Percentiles rank a stretch among this genome's conserved stretches.
Conservation (phyloP, 179 eudicot genomes). For the Carnegiea gigantea region DNA sequence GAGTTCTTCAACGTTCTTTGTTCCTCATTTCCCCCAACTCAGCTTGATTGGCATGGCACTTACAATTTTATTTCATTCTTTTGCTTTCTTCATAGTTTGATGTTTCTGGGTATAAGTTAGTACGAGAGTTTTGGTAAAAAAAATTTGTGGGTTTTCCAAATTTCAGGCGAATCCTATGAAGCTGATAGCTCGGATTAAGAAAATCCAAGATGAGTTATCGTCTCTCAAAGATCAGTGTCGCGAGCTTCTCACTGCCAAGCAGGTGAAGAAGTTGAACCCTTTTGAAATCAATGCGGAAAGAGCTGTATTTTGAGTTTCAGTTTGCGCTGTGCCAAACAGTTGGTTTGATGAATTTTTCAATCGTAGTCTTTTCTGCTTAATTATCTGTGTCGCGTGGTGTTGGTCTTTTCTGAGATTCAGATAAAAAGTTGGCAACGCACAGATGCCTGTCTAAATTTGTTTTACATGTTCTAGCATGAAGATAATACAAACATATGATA, state of each 20-base stretch:
- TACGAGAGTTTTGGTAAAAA: background rate
- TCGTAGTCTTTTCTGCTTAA: background rate
- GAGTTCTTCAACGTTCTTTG: background rate
- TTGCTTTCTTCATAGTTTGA: background rate
- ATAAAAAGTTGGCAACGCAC: background rate
- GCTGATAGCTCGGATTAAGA: constrained; percentile 71
- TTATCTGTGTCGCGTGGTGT: background rate
- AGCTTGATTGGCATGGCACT: too few relatives aligned
- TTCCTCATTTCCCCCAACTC: background rate
- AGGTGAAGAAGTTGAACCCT: constrained; percentile 39
- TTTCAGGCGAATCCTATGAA: constrained; percentile 86
- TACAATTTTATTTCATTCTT: too few relatives aligned
- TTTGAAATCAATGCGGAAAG: background rate
- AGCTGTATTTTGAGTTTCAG: background rate
- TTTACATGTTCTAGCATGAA: background rate
- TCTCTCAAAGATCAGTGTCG: constrained; percentile 79
- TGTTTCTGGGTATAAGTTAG: background rate
- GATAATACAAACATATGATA: background rate
- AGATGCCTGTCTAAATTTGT: background rate
- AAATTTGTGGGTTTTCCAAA: background rate
- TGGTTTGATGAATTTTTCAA: background rate
- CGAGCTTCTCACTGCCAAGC: constrained; percentile 82
- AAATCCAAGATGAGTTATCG: constrained; percentile 68
- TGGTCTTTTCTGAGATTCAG: background rate
- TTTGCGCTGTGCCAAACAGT: too few relatives aligned